A percentile compares a stretch with the other conserved stretches of the same genome.
These are phyloP conservation scores for Phytophthora pluvialis DNA, from an alignment of 352 stramenopile genomes.

Conservation along the genomic window DNA sequence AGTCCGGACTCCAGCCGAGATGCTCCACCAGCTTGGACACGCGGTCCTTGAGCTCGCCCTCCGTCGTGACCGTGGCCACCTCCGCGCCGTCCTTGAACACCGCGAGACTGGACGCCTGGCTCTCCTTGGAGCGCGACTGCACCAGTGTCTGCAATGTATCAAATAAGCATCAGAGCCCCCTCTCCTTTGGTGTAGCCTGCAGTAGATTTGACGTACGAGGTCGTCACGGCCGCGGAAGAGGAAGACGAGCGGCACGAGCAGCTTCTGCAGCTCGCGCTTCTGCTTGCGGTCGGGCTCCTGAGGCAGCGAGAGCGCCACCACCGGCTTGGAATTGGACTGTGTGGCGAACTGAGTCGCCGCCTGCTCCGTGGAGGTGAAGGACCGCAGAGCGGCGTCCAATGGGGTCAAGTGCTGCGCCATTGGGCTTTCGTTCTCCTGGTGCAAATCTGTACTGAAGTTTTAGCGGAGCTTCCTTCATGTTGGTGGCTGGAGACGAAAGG, in stretches of 20 bases:
- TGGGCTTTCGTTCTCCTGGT: not conserved
- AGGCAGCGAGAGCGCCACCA: conserved; percentile 35
- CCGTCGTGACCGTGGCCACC: conserved; percentile 41
- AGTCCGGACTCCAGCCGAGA: conserved; percentile 74
- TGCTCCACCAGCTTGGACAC: conserved; percentile 57
- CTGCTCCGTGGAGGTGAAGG: conserved; percentile 22
- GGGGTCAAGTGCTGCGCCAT: conserved; percentile 26
- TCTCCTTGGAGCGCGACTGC: conserved; percentile 42
- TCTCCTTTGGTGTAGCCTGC: not conserved
- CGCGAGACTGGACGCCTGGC: conserved; percentile 39
- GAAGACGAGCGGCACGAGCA: conserved; percentile 61
- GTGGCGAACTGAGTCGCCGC: conserved; percentile 1
- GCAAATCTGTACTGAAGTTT: conserved; percentile 28
- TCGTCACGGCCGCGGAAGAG: conserved; percentile 70
- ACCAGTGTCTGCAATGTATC: conserved; percentile 45
- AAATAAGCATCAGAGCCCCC: not conserved
- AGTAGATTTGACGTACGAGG: conserved; percentile 45
- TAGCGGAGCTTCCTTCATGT: not conserved
- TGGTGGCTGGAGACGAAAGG: conserved; percentile 18
- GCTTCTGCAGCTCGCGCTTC: conserved; percentile 45
- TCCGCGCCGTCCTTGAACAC: conserved; percentile 62
- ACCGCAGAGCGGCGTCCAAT: conserved; percentile 30
- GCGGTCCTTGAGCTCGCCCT: conserved; percentile 54
- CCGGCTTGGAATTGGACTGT: conserved; percentile 21
- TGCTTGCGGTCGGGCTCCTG: conserved; percentile 29